Percentiles rank a stretch among this genome's conserved stretches.
Evolutionary conservation across 345 rosid genomes (phyloP).

Genomic region (Citrus sinensis): DNA sequence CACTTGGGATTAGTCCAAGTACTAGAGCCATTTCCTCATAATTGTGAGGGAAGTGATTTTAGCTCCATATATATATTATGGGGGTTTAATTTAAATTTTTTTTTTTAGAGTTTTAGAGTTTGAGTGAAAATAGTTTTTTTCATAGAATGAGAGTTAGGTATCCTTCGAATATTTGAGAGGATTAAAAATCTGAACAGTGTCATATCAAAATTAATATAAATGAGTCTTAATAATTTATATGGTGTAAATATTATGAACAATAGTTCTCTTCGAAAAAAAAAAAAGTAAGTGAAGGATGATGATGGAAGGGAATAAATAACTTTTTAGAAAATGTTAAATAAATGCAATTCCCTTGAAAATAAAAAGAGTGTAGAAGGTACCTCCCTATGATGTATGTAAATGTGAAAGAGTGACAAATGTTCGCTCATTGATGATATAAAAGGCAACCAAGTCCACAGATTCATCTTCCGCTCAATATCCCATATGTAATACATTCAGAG

Average conservation of each 20-base stretch:
- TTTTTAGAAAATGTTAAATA: background rate
- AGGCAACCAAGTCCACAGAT: background rate
- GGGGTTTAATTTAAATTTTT: too few species aligned
- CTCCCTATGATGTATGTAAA: background rate
- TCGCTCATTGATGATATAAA: background rate
- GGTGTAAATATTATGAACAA: too few species aligned
- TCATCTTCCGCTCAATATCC: background rate
- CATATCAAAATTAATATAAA: too few species aligned
- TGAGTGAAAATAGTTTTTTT: rapidly evolving
- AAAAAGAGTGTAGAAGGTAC: background rate
- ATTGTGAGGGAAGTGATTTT: too few species aligned
- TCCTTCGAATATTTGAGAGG: too few species aligned
- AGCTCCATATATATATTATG: rapidly evolving
- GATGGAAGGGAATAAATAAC: background rate
- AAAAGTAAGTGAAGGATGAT: too few species aligned
- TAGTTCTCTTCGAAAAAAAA: too few species aligned
- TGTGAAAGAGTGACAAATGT: background rate
- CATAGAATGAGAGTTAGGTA: rapidly evolving
- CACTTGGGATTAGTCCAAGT: too few species aligned
- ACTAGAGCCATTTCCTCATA: rapidly evolving
- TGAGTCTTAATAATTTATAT: too few species aligned
- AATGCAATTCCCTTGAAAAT: background rate
- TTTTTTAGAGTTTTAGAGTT: rapidly evolving
- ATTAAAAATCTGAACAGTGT: rapidly evolving
- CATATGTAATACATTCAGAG: too few species aligned